Evolutionary conservation across 345 rosid species (phyloP), one percentile per base, ranked within the genome.

Genomic region (Isatis tinctoria): DNA sequence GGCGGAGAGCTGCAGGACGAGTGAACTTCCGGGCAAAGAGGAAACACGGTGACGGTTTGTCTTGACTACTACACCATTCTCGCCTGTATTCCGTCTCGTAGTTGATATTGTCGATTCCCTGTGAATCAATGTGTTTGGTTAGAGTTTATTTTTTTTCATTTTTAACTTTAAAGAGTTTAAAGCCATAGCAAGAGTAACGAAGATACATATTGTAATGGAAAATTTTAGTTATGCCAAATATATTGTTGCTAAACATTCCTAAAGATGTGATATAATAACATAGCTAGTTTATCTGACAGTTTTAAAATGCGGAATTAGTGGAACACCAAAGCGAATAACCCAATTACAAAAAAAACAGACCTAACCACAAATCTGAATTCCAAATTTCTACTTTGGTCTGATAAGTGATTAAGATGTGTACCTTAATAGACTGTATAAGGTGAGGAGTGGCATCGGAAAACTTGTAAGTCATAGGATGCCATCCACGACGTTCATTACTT

Each of bases 1-100:
- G 96, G 62, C 87, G 88, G 65, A 95, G 79, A 32, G 99, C 97
- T 26, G 97, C 92, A 4, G 97, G 92, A 26, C 93, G 85, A 18
- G 96, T 95, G 79, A 95, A 95, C 81, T 95, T 95, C 83, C 99
- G 85, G 2, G 97, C 97, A 64, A 95, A 95, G 60, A 91, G 99
- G 75, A 95, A 95, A 81, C 97, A 91, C 0, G 75, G 76, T 4
- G 97, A 80, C 26, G 96, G 93, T 64, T 87, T 87, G 53, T 93
- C 96, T 76, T 90, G 82, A 86, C 88, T 87, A 67, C 80, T 87
- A 83, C 99, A 94, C 99, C 99, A 91, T 79, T 94, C 99, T 87
- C 89, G 79, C 45, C 93, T 53, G 80, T 87, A 78, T 72, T 95
- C 99, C 0, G 97, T 95, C 76, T 85, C 97, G 12, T 91, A 91